These are phyloP conservation scores for Castanea mollissima DNA, from an alignment of 306 rosid genomes.

Conservation along the genomic window DNA sequence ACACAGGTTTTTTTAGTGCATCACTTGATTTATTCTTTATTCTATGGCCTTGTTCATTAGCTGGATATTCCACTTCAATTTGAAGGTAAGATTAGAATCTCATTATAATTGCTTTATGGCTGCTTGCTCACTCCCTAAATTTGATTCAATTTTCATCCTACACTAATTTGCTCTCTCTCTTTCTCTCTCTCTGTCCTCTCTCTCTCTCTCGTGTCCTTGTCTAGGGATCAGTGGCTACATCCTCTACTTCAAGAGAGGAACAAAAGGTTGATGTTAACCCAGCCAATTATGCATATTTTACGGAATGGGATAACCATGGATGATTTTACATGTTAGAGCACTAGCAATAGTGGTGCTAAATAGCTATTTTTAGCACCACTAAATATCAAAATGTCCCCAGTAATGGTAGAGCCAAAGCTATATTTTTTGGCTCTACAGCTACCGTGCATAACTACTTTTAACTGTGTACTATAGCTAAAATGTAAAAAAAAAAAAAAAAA, in stretches of 20 bases:
- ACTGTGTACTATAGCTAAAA: too few relatives aligned
- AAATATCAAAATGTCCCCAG: too few relatives aligned
- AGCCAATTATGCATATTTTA: constrained; percentile 38
- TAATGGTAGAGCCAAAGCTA: too few relatives aligned
- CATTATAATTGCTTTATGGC: constrained; percentile 18
- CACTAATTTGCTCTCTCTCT: constrained; percentile 22
- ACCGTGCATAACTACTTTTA: too few relatives aligned
- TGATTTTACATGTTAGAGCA: constrained; percentile 60
- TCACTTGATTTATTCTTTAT: constrained; percentile 75
- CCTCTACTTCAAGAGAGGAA: constrained; percentile 35
- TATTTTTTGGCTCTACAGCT: too few relatives aligned
- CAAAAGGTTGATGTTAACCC: constrained; percentile 40
- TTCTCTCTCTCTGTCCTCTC: neutral
- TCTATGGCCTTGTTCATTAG: constrained; percentile 71
- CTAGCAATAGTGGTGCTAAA: too few relatives aligned
- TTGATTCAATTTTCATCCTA: constrained; percentile 7
- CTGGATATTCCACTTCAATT: constrained; percentile 38
- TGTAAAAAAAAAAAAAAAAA: too few relatives aligned
- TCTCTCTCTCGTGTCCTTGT: constrained; percentile 1
- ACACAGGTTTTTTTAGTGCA: constrained; percentile 97
- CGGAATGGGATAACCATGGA: constrained; percentile 66
- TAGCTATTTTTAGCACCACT: too few relatives aligned
- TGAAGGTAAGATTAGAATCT: constrained; percentile 46
- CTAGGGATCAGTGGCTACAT: constrained; percentile 44
- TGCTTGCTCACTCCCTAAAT: constrained; percentile 5